These are phyloP conservation scores for Trichoderma aggressivum DNA, from an alignment of 2,329 filamentous ascomycete genomes.

Conservation along the genomic window DNA sequence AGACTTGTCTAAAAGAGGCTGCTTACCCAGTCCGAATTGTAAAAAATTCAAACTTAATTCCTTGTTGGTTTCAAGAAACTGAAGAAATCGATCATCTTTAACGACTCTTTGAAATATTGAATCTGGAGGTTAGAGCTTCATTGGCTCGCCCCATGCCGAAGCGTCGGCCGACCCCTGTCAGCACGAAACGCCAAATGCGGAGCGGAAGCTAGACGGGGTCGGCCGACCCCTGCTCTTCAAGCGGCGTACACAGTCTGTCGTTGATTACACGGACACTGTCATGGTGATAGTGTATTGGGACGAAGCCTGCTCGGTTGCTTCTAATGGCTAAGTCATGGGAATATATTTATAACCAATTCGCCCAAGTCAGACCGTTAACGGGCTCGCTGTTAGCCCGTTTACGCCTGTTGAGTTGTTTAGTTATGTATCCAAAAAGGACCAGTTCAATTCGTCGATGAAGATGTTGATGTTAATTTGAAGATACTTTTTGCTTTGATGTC, in stretches of 20 bases:
- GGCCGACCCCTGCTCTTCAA: constrained; percentile 1
- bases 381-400: background rate
- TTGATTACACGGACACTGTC: background rate
- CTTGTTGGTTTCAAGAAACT: background rate
- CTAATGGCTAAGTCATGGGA: background rate
- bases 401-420: background rate
- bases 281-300: too few relatives aligned
- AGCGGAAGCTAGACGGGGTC: constrained; percentile 1
- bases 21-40: background rate
- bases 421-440: background rate
- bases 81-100: background rate
- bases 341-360: background rate
- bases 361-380: background rate
- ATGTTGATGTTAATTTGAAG: background rate
- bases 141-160: background rate
- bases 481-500: background rate
- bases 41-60: background rate
- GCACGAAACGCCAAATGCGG: background rate
- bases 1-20: background rate
- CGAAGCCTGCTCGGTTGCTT: too few relatives aligned
- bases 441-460: background rate
- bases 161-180: constrained; percentile 6
- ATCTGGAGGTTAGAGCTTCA: background rate
- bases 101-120: background rate
- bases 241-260: background rate